Evolutionary conservation across 108 stramenopile species (phyloP), one percentile per base, ranked within the genome.

Genomic region (Aurantiochytrium sp.): DNA sequence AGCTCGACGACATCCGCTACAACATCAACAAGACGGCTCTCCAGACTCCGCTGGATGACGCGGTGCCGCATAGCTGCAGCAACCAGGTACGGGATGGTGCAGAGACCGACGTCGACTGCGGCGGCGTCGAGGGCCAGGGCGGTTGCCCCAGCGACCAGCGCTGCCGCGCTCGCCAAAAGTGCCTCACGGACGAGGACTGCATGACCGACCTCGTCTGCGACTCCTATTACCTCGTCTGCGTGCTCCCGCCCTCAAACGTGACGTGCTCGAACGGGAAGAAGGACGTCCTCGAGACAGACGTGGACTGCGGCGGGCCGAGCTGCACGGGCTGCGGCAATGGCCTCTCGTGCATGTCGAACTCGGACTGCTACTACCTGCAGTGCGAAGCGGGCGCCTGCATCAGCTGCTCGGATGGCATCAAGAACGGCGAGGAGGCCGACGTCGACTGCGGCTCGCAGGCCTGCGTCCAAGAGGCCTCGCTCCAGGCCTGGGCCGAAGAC

Each of bases 91-190:
- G 21, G 17, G 73, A 81, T 48, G 73, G 73, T 8, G 30, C n/a
- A 6, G 73, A 81, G 45, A 81, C 73, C 39, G 73, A 81, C 32
- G 32, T 81, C 6, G 73, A 81, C 24, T 81, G 73, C 24, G 73
- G 73, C 3, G 45, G 73, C 24, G 17, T 27, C 45, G 42, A 41
- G 32, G 45, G 30, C 32, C 45, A n/a, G 45, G 73, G 73, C 12
- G 73, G 73, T 12, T 81, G 73, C 73, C 24, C 59, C 22, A 32
- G 59, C 10, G 30, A 41, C 8, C n/a, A 81, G 39, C 21, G 73
- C 6, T 81, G 73, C 30, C 45, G n/a, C n/a, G 42, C 45, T 24
- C 24, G 73, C 15, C 73, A 30, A 5, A 48, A 24, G 12, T 81
- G 73, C 30, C 39, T 41, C 4, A 24, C 8, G 45, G 73, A 81